A percentile compares a stretch with the other conserved stretches of the same genome.
These are phyloP conservation scores for Aulographum hederae DNA, from an alignment of 2,329 filamentous ascomycete genomes.

Conservation along the genomic window DNA sequence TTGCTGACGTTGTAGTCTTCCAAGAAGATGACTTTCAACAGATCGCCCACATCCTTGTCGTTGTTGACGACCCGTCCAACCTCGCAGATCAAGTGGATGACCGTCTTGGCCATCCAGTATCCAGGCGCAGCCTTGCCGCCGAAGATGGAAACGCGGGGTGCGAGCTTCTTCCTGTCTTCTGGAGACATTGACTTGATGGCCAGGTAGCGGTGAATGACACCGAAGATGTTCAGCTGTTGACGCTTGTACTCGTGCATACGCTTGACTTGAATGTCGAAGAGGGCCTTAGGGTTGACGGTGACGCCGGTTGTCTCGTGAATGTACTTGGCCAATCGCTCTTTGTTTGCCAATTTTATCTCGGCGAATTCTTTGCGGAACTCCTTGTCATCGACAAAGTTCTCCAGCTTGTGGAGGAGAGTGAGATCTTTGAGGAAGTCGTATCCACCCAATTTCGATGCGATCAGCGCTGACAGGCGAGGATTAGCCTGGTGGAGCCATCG, in stretches of 20 bases:
- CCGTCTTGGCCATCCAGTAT: slow-evolving; percentile 99
- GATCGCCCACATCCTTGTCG: slow-evolving; percentile 77
- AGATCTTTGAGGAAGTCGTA: slow-evolving; percentile 80
- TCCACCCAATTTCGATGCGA: slow-evolving; percentile 73
- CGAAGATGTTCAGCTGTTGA: slow-evolving; percentile 97
- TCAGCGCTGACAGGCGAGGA: slow-evolving; percentile 75
- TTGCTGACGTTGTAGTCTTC: slow-evolving; percentile 99
- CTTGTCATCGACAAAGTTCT: slow-evolving; percentile 68
- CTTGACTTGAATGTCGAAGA: slow-evolving; percentile 98
- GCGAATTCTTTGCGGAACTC: slow-evolving; percentile 88
- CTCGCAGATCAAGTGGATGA: slow-evolving; percentile 90
- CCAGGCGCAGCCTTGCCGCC: slow-evolving; percentile 94
- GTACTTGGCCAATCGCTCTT: slow-evolving; percentile 76
- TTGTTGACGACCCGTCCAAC: slow-evolving; percentile 84
- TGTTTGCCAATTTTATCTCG: slow-evolving; percentile 94
- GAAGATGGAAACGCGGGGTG: slow-evolving; percentile 85
- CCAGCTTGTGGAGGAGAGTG: slow-evolving; percentile 69
- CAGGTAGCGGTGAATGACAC: slow-evolving; percentile 87
- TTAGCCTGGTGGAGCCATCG: slow-evolving; percentile 97
- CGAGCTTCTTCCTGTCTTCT: slow-evolving; percentile 70
- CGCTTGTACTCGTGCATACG: slow-evolving; percentile 99
- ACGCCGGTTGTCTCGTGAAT: slow-evolving; percentile 71
- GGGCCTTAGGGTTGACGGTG: slow-evolving; percentile 65
- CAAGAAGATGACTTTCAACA: slow-evolving; percentile 92
- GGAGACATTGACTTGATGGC: slow-evolving; percentile 69